phyloP scores from a whole-genome alignment of 768 basidiomycete species.

The Rossbeevera mucosa region DNA sequence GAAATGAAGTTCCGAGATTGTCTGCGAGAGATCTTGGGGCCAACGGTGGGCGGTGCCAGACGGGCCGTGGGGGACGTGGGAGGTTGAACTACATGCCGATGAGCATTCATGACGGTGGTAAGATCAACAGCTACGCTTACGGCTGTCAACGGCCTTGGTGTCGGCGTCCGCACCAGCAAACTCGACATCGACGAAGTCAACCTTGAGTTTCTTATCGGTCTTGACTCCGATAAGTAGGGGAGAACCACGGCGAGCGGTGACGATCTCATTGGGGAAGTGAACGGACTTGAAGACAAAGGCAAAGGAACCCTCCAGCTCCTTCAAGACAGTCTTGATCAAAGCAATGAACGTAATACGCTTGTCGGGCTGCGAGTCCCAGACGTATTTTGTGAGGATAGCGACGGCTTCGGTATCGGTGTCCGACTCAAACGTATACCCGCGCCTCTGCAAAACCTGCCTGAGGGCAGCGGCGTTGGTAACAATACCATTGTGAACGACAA shows the following conservation, averaged over 20 bases:
- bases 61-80: conserved; percentile 54
- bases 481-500: conserved; percentile 97
- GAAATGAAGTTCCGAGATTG: conserved; percentile 98
- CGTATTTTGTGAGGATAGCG: conserved; percentile 92
- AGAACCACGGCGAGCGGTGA: conserved; percentile 94
- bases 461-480: conserved; percentile 92
- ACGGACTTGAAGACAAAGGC: conserved; percentile 98
- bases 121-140: conserved; percentile 30
- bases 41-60: conserved; percentile 56
- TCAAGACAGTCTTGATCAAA: conserved; percentile 91
- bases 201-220: conserved; percentile 99
- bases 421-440: conserved; percentile 89
- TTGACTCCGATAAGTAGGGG: conserved; percentile 97
- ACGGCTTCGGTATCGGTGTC: conserved; percentile 99
- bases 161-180: conserved; percentile 71
- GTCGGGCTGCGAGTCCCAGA: conserved; percentile 88
- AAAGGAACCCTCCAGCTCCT: conserved; percentile 97
- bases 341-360: conserved; percentile 86
- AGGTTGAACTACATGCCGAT: conserved; percentile 34
- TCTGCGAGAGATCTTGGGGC: conserved; percentile 81
- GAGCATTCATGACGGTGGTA: not conserved
- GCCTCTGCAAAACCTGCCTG: conserved; percentile 88
- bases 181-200: conserved; percentile 99
- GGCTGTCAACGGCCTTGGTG: conserved; percentile 37
- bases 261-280: conserved; percentile 94